phyloP scores from a whole-genome alignment of 495 filamentous ascomycete genomes.

The Penicillium herquei region DNA sequence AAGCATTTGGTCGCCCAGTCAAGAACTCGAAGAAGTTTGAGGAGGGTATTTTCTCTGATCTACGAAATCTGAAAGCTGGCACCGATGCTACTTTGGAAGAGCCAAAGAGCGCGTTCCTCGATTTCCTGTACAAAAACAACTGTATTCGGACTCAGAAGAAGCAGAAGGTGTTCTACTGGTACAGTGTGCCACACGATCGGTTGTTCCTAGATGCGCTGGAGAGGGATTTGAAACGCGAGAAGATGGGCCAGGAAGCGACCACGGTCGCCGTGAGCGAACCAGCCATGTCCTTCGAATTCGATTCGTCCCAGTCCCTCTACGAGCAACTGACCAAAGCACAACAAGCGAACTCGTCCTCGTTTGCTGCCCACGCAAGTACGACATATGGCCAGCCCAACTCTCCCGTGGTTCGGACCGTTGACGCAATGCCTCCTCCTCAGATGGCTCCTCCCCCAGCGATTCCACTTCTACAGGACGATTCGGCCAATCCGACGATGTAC shows the following conservation, averaged over 20 bases:
- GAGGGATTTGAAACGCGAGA: conserved; percentile 95
- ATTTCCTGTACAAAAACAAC: conserved; percentile 99
- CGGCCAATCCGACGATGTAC: conserved; percentile 73
- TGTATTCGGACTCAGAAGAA: conserved; percentile 99
- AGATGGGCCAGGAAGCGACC: conserved; percentile 98
- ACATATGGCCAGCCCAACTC: conserved; percentile 80
- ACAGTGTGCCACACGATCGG: conserved; percentile 96
- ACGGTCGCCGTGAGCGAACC: conserved; percentile 95
- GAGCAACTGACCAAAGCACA: conserved; percentile 99
- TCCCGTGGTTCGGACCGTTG: conserved; percentile 85
- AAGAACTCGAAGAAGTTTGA: conserved; percentile 99
- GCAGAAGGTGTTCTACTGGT: conserved; percentile 99
- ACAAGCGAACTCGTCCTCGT: conserved; percentile 95
- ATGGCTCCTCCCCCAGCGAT: conserved; percentile 63
- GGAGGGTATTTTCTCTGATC: conserved; percentile 97
- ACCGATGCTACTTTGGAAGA: conserved; percentile 99
- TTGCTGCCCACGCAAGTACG: conserved; percentile 76
- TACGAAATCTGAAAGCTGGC: conserved; percentile 96
- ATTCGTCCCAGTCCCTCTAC: conserved; percentile 97
- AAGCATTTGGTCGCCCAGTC: conserved; percentile 95
- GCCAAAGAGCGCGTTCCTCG: conserved; percentile 95
- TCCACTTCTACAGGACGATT: conserved; percentile 77
- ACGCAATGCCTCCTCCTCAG: conserved; percentile 80
- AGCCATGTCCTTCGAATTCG: conserved; percentile 96
- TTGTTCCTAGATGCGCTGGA: conserved; percentile 97